These are phyloP conservation scores for Hericium coralloides DNA, from an alignment of 768 basidiomycete species.

Conservation along the genomic window DNA sequence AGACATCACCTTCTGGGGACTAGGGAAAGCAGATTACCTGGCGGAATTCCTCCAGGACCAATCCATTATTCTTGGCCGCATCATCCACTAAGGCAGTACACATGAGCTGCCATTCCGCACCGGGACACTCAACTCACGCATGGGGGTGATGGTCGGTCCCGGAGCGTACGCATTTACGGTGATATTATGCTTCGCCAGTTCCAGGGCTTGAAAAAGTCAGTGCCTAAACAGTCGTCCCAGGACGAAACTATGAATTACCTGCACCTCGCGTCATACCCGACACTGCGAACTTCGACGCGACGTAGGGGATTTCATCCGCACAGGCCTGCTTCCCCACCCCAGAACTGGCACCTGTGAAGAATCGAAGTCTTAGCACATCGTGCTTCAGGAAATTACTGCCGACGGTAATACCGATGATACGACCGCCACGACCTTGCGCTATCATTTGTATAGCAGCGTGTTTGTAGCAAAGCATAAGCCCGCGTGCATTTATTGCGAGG, in stretches of 20 bases:
- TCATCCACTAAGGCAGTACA: too few species aligned
- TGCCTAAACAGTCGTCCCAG: not conserved
- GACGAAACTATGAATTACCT: not conserved
- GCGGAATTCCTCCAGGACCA: too few species aligned
- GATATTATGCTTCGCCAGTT: conserved; percentile 12
- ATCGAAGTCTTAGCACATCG: too few species aligned
- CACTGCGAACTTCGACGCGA: conserved; percentile 24
- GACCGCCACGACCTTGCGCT: conserved; percentile 17
- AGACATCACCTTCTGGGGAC: not conserved
- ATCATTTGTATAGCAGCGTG: conserved; percentile 18
- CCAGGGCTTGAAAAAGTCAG: conserved; percentile 10
- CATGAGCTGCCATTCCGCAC: not conserved
- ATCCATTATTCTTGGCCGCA: too few species aligned
- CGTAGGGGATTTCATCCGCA: conserved; percentile 16
- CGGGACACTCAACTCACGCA: conserved; percentile 6
- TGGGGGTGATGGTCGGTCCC: conserved; percentile 12
- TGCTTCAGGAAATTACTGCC: not conserved
- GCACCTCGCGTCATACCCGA: conserved; percentile 22
- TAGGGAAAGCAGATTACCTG: too few species aligned
- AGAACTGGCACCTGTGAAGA: conserved; percentile 5
- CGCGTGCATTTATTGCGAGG: conserved; percentile 12
- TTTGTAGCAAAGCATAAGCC: conserved; percentile 17
- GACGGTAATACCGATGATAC: conserved; percentile 12
- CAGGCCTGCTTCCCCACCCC: conserved; percentile 2
- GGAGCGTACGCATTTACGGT: conserved; percentile 18